Conservation (phyloP, 1,284 basidiomycete genomes). For the Phlebopus sp. region DNA sequence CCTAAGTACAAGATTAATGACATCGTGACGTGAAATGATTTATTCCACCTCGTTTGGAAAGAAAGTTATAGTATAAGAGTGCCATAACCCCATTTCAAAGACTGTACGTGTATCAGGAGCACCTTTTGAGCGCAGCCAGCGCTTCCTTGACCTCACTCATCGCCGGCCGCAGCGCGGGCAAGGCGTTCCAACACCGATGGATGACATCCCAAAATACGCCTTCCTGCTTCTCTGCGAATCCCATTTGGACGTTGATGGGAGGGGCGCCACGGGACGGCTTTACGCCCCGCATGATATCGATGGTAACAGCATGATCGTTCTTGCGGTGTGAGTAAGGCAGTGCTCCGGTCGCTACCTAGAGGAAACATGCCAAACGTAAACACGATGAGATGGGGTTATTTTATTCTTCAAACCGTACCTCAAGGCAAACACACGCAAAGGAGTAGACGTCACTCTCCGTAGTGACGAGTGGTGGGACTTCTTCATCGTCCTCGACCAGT, state of each 20-base stretch:
- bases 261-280: slow-evolving; percentile 38
- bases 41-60: too few species aligned
- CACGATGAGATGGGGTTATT: not conserved
- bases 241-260: slow-evolving; percentile 19
- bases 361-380: not conserved
- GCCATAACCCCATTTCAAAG: too few species aligned
- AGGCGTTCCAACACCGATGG: slow-evolving; percentile 43
- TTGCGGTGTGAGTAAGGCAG: slow-evolving; percentile 49
- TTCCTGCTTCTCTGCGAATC: slow-evolving; percentile 11
- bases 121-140: slow-evolving; percentile 13
- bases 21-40: too few species aligned
- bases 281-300: slow-evolving; percentile 51
- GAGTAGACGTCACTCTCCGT: slow-evolving; percentile 55
- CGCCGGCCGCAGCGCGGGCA: slow-evolving; percentile 23
- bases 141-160: slow-evolving; percentile 26
- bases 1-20: too few species aligned
- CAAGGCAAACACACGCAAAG: slow-evolving; percentile 54
- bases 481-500: slow-evolving; percentile 47
- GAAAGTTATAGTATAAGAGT: too few species aligned
- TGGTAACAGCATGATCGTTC: slow-evolving; percentile 52
- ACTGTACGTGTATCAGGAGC: not conserved
- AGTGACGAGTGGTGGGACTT: slow-evolving; percentile 40
- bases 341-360: slow-evolving; percentile 47
- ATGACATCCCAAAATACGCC: slow-evolving; percentile 40
- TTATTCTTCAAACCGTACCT: slow-evolving; percentile 35